A percentile compares a stretch with the other conserved stretches of the same genome.
These are phyloP conservation scores for Galeopsis tetrahit DNA, from an alignment of 257 asterid genomes.

Conservation along the genomic window DNA sequence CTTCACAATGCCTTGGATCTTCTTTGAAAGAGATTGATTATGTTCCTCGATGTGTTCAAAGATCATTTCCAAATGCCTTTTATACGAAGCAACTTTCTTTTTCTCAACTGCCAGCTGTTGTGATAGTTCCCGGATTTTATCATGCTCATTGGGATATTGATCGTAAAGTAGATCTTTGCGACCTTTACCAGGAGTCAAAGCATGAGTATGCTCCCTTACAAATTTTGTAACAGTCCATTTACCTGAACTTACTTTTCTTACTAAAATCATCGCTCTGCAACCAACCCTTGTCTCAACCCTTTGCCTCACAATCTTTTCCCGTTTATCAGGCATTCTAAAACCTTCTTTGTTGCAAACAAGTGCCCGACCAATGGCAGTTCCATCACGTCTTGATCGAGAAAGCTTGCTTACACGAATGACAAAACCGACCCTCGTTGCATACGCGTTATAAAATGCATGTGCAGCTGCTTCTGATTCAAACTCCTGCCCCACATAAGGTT, in stretches of 20 bases:
- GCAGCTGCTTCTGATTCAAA: constrained; percentile 96
- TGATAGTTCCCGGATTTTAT: constrained; percentile 83
- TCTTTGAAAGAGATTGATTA: constrained; percentile 78
- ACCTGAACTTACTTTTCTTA: constrained; percentile 80
- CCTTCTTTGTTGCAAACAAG: constrained; percentile 99
- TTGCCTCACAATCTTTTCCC: constrained; percentile 91
- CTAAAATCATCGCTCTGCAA: constrained; percentile 95
- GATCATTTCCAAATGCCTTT: constrained; percentile 88
- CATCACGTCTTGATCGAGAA: constrained; percentile 97
- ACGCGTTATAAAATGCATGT: constrained; percentile 86
- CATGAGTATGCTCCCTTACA: constrained; percentile 90
- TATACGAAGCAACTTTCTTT: constrained; percentile 84
- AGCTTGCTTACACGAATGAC: constrained; percentile 97
- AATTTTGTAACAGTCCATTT: constrained; percentile 91
- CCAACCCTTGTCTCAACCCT: constrained; percentile 98
- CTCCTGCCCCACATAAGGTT: constrained; percentile 88
- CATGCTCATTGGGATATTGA: constrained; percentile 95
- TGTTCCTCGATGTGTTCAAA: constrained; percentile 94
- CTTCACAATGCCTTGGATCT: constrained; percentile 72
- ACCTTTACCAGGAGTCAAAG: constrained; percentile 86
- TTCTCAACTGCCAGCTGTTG: constrained; percentile 91
- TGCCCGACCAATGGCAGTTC: constrained; percentile 96
- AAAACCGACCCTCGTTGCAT: constrained; percentile 87
- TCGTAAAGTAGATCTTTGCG: constrained; percentile 83
- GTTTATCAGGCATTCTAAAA: constrained; percentile 86